Conservation (phyloP, 202 grass and related monocot species). For the Carex sylvatica region DNA sequence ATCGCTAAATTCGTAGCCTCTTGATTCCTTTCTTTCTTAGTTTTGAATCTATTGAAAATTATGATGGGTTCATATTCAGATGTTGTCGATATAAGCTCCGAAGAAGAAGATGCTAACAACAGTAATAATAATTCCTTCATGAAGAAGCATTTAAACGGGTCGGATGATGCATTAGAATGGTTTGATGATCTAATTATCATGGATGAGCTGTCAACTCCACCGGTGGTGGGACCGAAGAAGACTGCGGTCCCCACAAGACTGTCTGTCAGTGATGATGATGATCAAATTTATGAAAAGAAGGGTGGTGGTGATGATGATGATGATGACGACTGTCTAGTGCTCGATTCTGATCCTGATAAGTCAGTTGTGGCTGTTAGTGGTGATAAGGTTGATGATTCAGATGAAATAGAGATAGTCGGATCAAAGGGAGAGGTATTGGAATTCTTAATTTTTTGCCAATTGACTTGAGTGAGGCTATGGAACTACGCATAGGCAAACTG, state of each 20-base stretch:
- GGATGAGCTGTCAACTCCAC: constrained; percentile 42
- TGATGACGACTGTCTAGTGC: constrained; percentile 72
- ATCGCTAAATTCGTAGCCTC: not conserved
- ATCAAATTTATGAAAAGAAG: not conserved
- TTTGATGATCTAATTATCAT: constrained; percentile 58
- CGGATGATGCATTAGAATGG: constrained; percentile 22
- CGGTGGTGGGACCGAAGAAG: constrained; percentile 28
- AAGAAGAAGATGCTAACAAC: constrained; percentile 53
- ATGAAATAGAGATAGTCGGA: constrained; percentile 79
- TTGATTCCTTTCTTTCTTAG: not conserved
- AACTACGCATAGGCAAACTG: too few species aligned
- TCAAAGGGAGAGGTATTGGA: constrained; percentile 72
- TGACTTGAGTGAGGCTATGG: not conserved
- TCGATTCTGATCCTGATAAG: constrained; percentile 70
- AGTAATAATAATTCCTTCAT: not conserved
- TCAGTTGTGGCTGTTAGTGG: constrained; percentile 19
- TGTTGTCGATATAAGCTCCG: constrained; percentile 91
- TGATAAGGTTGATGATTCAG: constrained; percentile 39
- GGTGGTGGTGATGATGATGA: constrained; percentile 8
- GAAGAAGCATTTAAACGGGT: not conserved
- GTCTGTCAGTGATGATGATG: not conserved
- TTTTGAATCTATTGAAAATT: not conserved
- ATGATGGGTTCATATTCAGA: constrained; percentile 39
- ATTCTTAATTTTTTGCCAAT: constrained; percentile 16
- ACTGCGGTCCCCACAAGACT: not conserved